Base-by-base conservation (phyloP, 2,329 filamentous ascomycete species). In the Beauveria sp. region DNA sequence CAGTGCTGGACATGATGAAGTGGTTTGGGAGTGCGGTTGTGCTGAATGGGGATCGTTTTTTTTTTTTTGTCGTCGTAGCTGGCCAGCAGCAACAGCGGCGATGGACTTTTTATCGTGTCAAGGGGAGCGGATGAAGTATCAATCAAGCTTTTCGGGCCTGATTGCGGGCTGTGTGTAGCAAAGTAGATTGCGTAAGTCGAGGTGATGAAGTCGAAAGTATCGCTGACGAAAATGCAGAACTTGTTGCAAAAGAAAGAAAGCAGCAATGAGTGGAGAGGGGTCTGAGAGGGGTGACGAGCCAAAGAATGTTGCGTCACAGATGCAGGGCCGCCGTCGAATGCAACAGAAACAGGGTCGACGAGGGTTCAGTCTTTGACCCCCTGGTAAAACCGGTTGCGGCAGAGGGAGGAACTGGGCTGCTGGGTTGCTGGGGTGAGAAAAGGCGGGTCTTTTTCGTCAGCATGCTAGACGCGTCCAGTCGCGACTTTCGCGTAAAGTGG, bases 1-100 rank as follows among this genome's bases (percentile, higher is more conserved):
- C 78, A 28, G 80, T 79, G 60, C 72, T 75, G 34, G 81, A 79
- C 82, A 85, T 84, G 62, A 64, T 69, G 69, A 18, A 22, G 54
- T 53, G 30, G 24, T 59, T 62, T 62, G 56, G 44, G 3, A 24
- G 16, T 41, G 55, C 24, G 8, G 44, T 62, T 63, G 37, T 61
- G 44, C 48, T 44, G 47, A 52, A 22, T n/a, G 7, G 26, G 18
- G 18, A 40, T 37, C 44, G 47, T 5, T 28, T 28, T 8, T 30
- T 28, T 8, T 30, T 34, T 22, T n/a, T n/a, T 28, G 22, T 43
- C 34, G 62, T 28, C 47, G 34, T 37, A 37, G 52, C 59, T 61
- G 46, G 37, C 53, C 59, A n/a, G 53, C 59, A 61, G 59, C 59
- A 51, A 30, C 37, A 44, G 59, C 30, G 40, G 24, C 7, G 24